These are phyloP conservation scores for Ehretia macrophylla DNA, from an alignment of 257 asterid genomes.

Conservation along the genomic window DNA sequence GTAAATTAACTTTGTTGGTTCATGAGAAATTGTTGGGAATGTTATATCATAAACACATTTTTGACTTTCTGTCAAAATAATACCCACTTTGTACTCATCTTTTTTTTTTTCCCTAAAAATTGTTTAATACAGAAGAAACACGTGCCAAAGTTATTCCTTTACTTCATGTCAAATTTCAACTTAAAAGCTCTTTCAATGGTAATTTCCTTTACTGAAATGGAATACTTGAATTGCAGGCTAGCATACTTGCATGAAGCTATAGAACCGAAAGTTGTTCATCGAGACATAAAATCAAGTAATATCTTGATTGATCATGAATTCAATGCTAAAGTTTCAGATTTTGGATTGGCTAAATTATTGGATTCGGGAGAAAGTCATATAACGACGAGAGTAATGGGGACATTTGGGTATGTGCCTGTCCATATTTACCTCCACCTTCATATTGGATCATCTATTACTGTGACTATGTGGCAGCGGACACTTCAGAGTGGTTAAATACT, in stretches of 20 bases:
- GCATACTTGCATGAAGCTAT: constrained; percentile 95
- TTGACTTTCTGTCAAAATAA: background rate
- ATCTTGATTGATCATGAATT: constrained; percentile 79
- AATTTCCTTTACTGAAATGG: background rate
- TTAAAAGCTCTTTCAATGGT: background rate
- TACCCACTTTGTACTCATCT: too few species aligned
- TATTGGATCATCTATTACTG: background rate
- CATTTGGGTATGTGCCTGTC: constrained; percentile 67
- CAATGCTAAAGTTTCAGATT: constrained; percentile 90
- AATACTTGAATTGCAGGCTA: constrained; percentile 48
- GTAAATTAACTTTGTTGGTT: too few species aligned
- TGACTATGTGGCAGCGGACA: background rate
- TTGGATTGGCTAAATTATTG: constrained; percentile 94
- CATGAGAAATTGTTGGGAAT: too few species aligned
- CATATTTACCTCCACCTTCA: background rate
- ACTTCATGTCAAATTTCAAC: background rate
- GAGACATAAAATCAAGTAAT: constrained; percentile 97
- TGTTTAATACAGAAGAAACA: too few species aligned
- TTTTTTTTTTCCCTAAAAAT: too few species aligned
- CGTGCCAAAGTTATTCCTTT: too few species aligned
- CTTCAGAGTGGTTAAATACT: background rate
- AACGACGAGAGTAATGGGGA: constrained; percentile 97
- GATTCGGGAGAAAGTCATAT: constrained; percentile 95
- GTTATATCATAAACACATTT: background rate
- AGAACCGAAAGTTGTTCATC: constrained; percentile 94